phyloP scores from a whole-genome alignment of 805 yeast genomes.

The Kluyveromyces aestuarii region DNA sequence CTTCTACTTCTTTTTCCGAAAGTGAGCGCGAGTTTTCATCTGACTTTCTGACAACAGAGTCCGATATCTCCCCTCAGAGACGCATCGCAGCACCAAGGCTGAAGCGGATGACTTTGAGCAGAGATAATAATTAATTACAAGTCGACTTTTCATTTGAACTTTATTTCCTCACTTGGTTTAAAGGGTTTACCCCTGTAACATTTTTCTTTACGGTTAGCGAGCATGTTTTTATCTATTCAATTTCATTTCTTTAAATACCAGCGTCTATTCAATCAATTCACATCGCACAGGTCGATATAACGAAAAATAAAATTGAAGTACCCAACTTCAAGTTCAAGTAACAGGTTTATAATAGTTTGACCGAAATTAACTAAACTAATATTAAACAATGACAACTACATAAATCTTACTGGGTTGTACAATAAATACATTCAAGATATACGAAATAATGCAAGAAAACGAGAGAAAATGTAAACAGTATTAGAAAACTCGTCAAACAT shows the following conservation, averaged over 20 bases:
- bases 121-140: background rate
- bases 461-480: background rate
- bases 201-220: too few relatives aligned
- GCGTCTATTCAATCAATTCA: too few relatives aligned
- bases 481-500: background rate
- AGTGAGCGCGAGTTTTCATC: background rate
- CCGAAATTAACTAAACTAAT: background rate
- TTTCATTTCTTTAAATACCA: too few relatives aligned
- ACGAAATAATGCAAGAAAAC: background rate
- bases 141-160: background rate
- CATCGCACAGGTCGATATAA: too few relatives aligned
- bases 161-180: background rate
- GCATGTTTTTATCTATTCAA: too few relatives aligned
- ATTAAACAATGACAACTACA: background rate
- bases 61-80: background rate
- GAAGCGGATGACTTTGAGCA: constrained; percentile 11
- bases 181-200: background rate
- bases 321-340: background rate
- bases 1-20: background rate
- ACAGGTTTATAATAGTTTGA: background rate
- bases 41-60: background rate
- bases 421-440: background rate
- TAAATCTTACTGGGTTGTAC: constrained; percentile 1
- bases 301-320: too few relatives aligned
- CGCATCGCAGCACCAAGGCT: constrained; percentile 6